These are phyloP conservation scores for Filobasidium wieringae DNA, from an alignment of 768 basidiomycete genomes.

Conservation along the genomic window DNA sequence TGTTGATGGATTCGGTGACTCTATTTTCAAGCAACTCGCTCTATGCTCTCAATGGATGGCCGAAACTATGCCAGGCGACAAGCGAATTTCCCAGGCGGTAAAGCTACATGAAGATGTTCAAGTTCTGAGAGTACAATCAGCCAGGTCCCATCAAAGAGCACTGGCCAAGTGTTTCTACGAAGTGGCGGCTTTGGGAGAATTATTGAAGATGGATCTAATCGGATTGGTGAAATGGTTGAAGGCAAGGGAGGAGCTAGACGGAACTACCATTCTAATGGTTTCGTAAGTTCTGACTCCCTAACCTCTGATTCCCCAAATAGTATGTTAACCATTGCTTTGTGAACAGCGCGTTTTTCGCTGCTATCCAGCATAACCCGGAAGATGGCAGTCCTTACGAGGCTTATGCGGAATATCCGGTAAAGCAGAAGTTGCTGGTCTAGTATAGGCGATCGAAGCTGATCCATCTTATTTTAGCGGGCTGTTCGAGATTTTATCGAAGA, in stretches of 20 bases:
- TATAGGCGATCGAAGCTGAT: background rate
- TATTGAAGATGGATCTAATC: slow-evolving; percentile 1
- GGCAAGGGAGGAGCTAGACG: slow-evolving; percentile 1
- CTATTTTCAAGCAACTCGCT: slow-evolving; percentile 4
- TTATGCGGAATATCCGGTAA: background rate
- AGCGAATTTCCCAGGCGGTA: background rate
- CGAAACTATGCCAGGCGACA: slow-evolving; percentile 1
- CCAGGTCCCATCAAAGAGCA: slow-evolving; percentile 1
- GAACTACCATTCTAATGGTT: slow-evolving; percentile 7
- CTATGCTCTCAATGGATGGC: background rate
- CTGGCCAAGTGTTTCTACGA: slow-evolving; percentile 4
- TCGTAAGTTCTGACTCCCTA: background rate
- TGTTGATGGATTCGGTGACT: background rate
- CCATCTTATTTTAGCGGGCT: background rate
- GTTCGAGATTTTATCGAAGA: slow-evolving; percentile 3
- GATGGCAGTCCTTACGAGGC: background rate
- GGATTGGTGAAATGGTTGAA: slow-evolving; percentile 13
- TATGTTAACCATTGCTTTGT: background rate
- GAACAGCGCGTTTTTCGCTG: slow-evolving; percentile 5
- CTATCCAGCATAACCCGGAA: slow-evolving; percentile 4
- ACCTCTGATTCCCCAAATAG: background rate
- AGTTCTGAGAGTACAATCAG: background rate
- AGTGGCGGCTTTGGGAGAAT: background rate
- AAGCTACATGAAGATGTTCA: slow-evolving; percentile 1
- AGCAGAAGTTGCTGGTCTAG: background rate